Percentiles rank a stretch among this genome's conserved stretches.
These are phyloP conservation scores for Phytophthora colocasiae DNA, from an alignment of 352 stramenopile species.

Conservation along the genomic window DNA sequence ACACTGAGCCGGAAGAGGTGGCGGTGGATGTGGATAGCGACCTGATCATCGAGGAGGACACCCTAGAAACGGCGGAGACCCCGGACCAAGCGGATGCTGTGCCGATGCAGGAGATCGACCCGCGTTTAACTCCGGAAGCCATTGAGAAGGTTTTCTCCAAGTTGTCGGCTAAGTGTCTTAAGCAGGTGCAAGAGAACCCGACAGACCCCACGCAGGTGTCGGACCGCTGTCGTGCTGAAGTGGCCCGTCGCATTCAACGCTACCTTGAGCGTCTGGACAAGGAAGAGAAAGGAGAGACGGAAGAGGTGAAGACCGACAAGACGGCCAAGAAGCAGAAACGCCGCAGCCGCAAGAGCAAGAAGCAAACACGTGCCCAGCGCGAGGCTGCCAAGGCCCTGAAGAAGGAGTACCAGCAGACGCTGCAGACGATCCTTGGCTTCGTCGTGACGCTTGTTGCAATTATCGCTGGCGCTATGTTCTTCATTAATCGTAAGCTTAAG, in stretches of 20 bases:
- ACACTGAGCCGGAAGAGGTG: slow-evolving; percentile 40
- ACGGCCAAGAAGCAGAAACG: slow-evolving; percentile 53
- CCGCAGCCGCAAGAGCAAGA: slow-evolving; percentile 73
- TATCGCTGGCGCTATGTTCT: slow-evolving; percentile 59
- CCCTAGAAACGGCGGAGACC: slow-evolving; percentile 30
- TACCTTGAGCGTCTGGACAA: slow-evolving; percentile 62
- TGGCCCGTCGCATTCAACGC: slow-evolving; percentile 67
- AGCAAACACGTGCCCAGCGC: slow-evolving; percentile 60
- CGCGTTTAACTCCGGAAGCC: slow-evolving; percentile 59
- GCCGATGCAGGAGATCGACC: slow-evolving; percentile 40
- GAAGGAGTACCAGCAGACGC: slow-evolving; percentile 72
- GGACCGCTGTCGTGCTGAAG: slow-evolving; percentile 65
- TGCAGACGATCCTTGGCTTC: slow-evolving; percentile 77
- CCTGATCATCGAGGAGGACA: slow-evolving; percentile 52
- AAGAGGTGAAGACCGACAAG: slow-evolving; percentile 39
- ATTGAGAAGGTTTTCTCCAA: slow-evolving; percentile 80
- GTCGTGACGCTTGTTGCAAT: slow-evolving; percentile 69
- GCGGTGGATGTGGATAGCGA: slow-evolving; percentile 48
- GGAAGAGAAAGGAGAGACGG: slow-evolving; percentile 41
- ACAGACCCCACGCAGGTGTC: slow-evolving; percentile 67
- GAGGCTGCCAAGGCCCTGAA: slow-evolving; percentile 62
- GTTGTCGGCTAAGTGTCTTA: slow-evolving; percentile 74
- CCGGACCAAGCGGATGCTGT: slow-evolving; percentile 17
- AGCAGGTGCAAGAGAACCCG: slow-evolving; percentile 78
- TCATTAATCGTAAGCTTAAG: slow-evolving; percentile 90